Percentiles rank a stretch among this genome's conserved stretches.
Conservation (phyloP, 148 eudicot genomes). For the Arbutus unedo region DNA sequence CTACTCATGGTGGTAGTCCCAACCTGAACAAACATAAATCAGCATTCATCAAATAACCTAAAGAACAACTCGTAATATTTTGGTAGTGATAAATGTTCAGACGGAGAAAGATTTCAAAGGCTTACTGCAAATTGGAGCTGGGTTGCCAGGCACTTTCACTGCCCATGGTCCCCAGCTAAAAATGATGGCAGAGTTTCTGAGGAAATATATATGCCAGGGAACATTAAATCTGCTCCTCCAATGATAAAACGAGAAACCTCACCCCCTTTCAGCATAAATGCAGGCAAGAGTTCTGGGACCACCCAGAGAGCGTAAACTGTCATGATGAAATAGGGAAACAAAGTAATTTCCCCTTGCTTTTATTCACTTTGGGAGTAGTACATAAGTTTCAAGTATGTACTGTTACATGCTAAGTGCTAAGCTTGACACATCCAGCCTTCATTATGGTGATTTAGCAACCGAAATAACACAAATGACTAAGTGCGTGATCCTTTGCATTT, state of each 20-base stretch:
- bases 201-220: constrained; percentile 78
- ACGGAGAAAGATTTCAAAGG: neutral
- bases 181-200: constrained; percentile 74
- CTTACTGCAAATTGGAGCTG: constrained; percentile 79
- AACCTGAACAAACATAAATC: constrained; percentile 41
- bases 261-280: constrained; percentile 78
- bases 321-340: constrained; percentile 11
- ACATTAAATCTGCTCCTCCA: constrained; percentile 98
- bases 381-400: neutral
- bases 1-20: constrained; percentile 83
- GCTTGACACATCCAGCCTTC: neutral
- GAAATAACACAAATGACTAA: neutral
- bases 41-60: constrained; percentile 14
- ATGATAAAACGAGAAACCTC: constrained; percentile 90
- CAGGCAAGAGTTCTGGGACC: constrained; percentile 82
- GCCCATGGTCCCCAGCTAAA: constrained; percentile 84
- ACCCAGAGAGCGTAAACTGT: constrained; percentile 95
- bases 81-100: constrained; percentile 4
- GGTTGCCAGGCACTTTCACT: constrained; percentile 87
- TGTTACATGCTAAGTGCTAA: neutral
- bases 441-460: neutral
- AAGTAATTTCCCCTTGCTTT: neutral
- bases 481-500: neutral
- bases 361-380: neutral
- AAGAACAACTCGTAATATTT: neutral